phyloP scores from a whole-genome alignment of 768 basidiomycete genomes.

The Astraeus odoratus region DNA sequence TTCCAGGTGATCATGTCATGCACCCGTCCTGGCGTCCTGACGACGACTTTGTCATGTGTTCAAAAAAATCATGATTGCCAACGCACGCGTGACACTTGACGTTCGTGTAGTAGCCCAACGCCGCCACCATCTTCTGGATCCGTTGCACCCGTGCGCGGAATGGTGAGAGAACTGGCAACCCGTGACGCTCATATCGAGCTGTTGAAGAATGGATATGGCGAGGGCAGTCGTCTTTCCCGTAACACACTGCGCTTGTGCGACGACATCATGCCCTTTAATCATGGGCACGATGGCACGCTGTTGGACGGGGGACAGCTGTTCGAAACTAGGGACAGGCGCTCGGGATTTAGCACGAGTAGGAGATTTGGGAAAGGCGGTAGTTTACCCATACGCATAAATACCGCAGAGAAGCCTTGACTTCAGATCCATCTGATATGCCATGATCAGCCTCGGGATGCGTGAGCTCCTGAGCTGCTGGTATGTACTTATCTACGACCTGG shows the following conservation, averaged over 20 bases:
- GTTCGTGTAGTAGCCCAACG: conserved; percentile 91
- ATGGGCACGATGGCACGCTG: conserved; percentile 99
- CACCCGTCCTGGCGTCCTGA: conserved; percentile 94
- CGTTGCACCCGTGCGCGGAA: conserved; percentile 97
- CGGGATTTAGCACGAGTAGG: conserved; percentile 3
- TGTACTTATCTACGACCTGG: conserved; percentile 93
- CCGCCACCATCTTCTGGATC: conserved; percentile 96
- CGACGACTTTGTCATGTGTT: conserved; percentile 83
- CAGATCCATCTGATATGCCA: conserved; percentile 73
- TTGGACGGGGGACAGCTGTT: conserved; percentile 97
- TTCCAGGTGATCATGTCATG: conserved; percentile 97
- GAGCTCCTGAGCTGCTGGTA: conserved; percentile 8
- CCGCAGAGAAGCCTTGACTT: conserved; percentile 96
- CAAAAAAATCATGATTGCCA: conserved; percentile 95
- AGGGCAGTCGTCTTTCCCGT: conserved; percentile 99
- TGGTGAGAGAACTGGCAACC: conserved; percentile 92
- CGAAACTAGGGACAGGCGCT: no score
- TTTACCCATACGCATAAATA: conserved; percentile 95
- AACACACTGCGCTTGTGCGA: conserved; percentile 98
- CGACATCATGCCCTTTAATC: conserved; percentile 97
- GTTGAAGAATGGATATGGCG: conserved; percentile 94
- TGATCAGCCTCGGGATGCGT: conserved; percentile 10
- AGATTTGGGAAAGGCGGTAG: conserved; percentile 5
- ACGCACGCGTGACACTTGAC: conserved; percentile 96
- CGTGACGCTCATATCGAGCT: conserved; percentile 83